Base-by-base conservation (phyloP, 148 eudicot genomes). In the Nepenthes mirabilis region DNA sequence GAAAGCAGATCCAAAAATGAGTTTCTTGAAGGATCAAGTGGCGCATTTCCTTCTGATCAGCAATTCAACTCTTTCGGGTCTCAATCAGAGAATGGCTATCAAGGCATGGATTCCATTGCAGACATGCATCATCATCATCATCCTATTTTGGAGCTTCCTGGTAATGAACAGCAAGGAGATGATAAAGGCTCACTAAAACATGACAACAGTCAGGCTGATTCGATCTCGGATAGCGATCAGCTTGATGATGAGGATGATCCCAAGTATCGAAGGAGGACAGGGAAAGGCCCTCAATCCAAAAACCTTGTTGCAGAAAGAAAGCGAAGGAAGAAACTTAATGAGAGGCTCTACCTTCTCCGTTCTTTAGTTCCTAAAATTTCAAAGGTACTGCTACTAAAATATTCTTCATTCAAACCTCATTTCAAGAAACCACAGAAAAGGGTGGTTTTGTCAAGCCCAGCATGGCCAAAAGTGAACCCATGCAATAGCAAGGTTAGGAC, bases 281-380 rank as follows among this genome's bases (percentile, higher is more conserved):
- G 80, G 1, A 94, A 90, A 55, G 96, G 86, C 11, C 82, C 80
- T 13, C 90, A 80, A 37, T 80, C 90, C 9, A 94, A 94, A 65
- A 94, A 94, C 58, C 97, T 94, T 12, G 60, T 68, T 40, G 99
- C 96, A n/a, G 99, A 93, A 71, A 86, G 99, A 68, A 88, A 75
- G 58, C 68, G 99, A 61, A 74, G 99, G 69, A 86, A 83, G 75
- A 93, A 93, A 64, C 96, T 93, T 10, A 93, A 88, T 59, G 96
- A 86, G 36, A 71, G 95, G 76, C 89, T 93, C 55, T 93, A 88
- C 69, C 37, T 60, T 60, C 96, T 93, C 57, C 67, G 96, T 10
- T 74, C 96, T 59, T 62, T 93, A 55, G 99, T 93, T 52, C 99
- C 99, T 9, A 88, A 80, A 59, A 91, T 91, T 63, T 72, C 96